A percentile compares a stretch with the other conserved stretches of the same genome.
These are phyloP conservation scores for Chaetothyriales sp. DNA, from an alignment of 2,329 filamentous ascomycete species.

Conservation along the genomic window DNA sequence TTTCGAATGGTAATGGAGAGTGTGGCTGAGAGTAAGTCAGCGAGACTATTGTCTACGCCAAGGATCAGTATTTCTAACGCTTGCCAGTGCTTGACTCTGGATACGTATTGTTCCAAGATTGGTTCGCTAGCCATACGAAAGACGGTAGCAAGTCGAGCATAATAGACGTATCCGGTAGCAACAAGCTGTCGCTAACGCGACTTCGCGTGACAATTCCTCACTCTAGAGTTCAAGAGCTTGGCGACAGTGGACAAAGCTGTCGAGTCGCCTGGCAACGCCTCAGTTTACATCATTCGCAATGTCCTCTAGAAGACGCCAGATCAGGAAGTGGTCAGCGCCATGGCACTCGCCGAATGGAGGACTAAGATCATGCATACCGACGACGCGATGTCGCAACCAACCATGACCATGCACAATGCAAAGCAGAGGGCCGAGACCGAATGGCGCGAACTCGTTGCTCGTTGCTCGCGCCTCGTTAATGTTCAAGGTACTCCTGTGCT, in stretches of 20 bases:
- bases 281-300: conserved; percentile 8
- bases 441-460: conserved; percentile 9
- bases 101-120: conserved; percentile 5
- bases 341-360: conserved; percentile 5
- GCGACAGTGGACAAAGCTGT: neutral
- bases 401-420: conserved; percentile 17
- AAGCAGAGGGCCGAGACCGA: conserved; percentile 12
- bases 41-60: neutral
- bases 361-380: conserved; percentile 13
- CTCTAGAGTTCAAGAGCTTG: conserved; percentile 1
- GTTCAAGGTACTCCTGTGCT: neutral
- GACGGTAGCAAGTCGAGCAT: neutral
- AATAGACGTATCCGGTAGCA: conserved; percentile 3
- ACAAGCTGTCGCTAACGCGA: conserved; percentile 3
- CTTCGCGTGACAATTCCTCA: neutral
- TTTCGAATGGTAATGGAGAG: conserved; percentile 11
- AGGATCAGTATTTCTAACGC: neutral
- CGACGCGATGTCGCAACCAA: conserved; percentile 12
- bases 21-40: conserved; percentile 9
- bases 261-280: neutral
- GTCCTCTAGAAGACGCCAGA: conserved; percentile 13
- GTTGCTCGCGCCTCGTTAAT: neutral
- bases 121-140: conserved; percentile 1
- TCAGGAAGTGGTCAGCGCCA: conserved; percentile 4
- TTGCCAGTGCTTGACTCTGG: conserved; percentile 9